Percentiles rank a stretch among this genome's conserved stretches.
These are phyloP conservation scores for Helminthosporium solani DNA, from an alignment of 2,329 filamentous ascomycete genomes.

Conservation along the genomic window DNA sequence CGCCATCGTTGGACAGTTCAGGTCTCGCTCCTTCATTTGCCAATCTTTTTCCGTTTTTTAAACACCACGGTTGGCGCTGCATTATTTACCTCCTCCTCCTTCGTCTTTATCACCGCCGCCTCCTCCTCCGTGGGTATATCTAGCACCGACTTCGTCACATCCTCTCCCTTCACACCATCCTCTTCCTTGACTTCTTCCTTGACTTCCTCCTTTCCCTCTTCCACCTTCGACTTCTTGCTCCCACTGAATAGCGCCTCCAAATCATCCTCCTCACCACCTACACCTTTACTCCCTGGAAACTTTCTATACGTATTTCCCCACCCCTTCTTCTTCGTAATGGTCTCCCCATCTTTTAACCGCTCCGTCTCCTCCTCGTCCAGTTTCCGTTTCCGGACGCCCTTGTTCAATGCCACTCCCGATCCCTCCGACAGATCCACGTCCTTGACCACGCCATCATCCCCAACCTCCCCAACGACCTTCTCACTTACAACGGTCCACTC, in stretches of 20 bases:
- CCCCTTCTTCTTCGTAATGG: constrained; percentile 41
- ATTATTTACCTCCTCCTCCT: constrained; percentile 5
- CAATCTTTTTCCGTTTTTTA: constrained; percentile 74
- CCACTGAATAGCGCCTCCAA: constrained; percentile 60
- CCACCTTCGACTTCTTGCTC: constrained; percentile 23
- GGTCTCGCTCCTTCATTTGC: constrained; percentile 46
- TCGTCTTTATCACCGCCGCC: constrained; percentile 23
- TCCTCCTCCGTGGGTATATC: constrained; percentile 24
- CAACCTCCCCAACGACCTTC: constrained; percentile 45
- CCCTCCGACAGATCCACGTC: constrained; percentile 18
- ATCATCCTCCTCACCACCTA: constrained; percentile 60
- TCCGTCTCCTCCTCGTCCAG: constrained; percentile 62
- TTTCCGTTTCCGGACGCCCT: constrained; percentile 64
- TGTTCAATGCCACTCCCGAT: constrained; percentile 37
- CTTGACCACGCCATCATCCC: constrained; percentile 50
- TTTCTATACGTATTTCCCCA: constrained; percentile 51
- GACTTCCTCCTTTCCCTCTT: constrained; percentile 36
- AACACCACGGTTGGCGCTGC: constrained; percentile 61
- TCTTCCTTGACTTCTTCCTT: constrained; percentile 47
- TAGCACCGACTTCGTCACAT: constrained; percentile 12
- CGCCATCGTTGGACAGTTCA: no score
- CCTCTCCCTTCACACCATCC: constrained; percentile 49
- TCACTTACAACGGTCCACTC: constrained; percentile 75
- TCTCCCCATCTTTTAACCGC: constrained; percentile 57
- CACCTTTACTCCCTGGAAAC: constrained; percentile 45